Evolutionary conservation across 441 rosid species (phyloP).

Genomic region (Aleurites moluccanus): DNA sequence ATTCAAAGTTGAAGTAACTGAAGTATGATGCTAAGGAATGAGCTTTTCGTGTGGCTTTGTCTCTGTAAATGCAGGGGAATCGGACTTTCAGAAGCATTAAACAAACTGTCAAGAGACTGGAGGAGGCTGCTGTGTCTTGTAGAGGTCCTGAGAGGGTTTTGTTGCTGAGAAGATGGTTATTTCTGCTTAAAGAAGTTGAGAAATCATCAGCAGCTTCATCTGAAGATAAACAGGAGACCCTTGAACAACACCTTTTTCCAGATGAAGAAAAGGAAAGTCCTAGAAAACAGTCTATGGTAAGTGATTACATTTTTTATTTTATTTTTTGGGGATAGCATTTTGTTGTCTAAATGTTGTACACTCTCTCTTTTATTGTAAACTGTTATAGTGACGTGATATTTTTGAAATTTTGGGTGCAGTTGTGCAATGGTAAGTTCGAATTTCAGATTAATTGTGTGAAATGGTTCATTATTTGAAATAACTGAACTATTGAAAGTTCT

Average conservation of each 20-base stretch:
- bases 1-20: background rate
- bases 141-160: constrained; percentile 76
- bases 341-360: no score
- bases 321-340: no score
- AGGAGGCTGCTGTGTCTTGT: constrained; percentile 80
- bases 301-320: background rate
- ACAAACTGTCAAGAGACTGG: constrained; percentile 81
- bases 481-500: background rate
- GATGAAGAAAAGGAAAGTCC: constrained; percentile 61
- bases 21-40: background rate
- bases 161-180: constrained; percentile 78
- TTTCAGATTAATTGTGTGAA: background rate
- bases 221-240: constrained; percentile 44
- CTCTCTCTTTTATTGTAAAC: no score
- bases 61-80: constrained; percentile 44
- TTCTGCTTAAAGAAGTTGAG: constrained; percentile 74
- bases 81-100: constrained; percentile 61
- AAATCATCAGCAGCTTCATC: constrained; percentile 35
- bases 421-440: background rate
- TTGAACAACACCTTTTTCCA: constrained; percentile 43
- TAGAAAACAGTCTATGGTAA: constrained; percentile 52
- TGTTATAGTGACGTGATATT: background rate
- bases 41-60: background rate
- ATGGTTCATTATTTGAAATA: constrained; percentile 15
- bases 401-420: background rate